Base-by-base conservation (phyloP, 768 basidiomycete genomes). In the Porphyrellus cyaneotinctus region DNA sequence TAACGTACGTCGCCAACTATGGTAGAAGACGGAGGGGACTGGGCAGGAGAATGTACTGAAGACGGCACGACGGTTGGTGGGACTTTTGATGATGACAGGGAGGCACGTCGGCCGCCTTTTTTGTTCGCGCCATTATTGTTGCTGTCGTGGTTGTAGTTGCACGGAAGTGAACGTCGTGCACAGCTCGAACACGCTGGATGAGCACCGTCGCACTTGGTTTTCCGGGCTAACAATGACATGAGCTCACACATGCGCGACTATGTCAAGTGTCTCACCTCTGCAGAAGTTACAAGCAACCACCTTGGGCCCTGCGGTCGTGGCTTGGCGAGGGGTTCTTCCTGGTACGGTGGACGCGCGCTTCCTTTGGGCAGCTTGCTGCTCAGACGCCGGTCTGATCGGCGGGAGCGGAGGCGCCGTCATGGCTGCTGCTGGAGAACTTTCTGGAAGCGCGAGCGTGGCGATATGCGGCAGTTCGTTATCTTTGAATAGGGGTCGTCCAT, bases 231-330 rank as follows among this genome's bases (percentile, higher is more conserved):
- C 59, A 26, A 36, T 20, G 20, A 12, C 44, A 23, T 58, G 2
- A 57, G 46, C 22, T 22, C 54, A 26, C 14, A 54, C 54, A 46
- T 53, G 45, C 41, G 45, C 35, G 22, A 46, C 22, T 35, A 46
- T 36, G 42, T 45, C 43, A 28, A 31, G 31, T 35, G 45, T 74
- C 82, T 51, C 63, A 91, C 90, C 88, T 75, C 90, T 80, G 70
- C 90, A 92, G 66, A 89, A 89, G 70, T 91, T 90, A 71, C 90
- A 92, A 15, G 90, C 90, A 22, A 92, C 88, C 13, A 91, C 86
- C 64, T 91, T 91, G 42, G 88, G 87, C 12, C 89, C 89, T 46
- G 87, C 87, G 52, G 77, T 84, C 32, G 82, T 81, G 44, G 75
- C 70, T 61, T 78, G 76, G 56, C 83, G 81, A 49, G 72, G 75